phyloP scores from a whole-genome alignment of 805 yeast genomes.

The Candida orba region DNA sequence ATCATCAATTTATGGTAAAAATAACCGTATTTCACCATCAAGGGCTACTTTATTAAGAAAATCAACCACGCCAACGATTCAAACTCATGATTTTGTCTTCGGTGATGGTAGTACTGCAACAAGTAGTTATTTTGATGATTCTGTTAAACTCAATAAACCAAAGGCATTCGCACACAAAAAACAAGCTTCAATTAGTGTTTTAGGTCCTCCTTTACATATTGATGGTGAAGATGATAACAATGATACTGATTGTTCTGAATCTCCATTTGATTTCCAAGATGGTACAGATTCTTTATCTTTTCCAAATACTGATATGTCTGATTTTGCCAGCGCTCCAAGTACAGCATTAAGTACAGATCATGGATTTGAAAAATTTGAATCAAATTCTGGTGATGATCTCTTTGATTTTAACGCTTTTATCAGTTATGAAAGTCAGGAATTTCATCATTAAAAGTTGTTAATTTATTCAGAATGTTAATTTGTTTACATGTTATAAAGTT shows the following conservation, averaged over 20 bases:
- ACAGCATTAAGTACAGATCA: neutral
- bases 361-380: neutral
- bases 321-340: conserved; percentile 4
- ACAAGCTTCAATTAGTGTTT: conserved; percentile 11
- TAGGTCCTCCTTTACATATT: conserved; percentile 19
- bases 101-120: conserved; percentile 12
- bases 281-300: neutral
- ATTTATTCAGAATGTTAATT: too few relatives aligned
- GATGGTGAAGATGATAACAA: conserved; percentile 5
- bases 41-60: conserved; percentile 16
- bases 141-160: conserved; percentile 11
- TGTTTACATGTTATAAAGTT: too few relatives aligned
- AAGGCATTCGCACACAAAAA: conserved; percentile 6
- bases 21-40: conserved; percentile 18
- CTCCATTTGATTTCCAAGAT: conserved; percentile 6
- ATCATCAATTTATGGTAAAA: conserved; percentile 11
- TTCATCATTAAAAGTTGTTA: neutral
- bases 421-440: conserved; percentile 9
- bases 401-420: conserved; percentile 22
- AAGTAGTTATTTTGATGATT: conserved; percentile 7
- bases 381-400: conserved; percentile 9
- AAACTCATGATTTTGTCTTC: conserved; percentile 13
- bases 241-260: conserved; percentile 7
- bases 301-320: neutral
- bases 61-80: conserved; percentile 15